Conservation (phyloP, 176 grass and related monocot species). For the Eremochloa ophiuroides region DNA sequence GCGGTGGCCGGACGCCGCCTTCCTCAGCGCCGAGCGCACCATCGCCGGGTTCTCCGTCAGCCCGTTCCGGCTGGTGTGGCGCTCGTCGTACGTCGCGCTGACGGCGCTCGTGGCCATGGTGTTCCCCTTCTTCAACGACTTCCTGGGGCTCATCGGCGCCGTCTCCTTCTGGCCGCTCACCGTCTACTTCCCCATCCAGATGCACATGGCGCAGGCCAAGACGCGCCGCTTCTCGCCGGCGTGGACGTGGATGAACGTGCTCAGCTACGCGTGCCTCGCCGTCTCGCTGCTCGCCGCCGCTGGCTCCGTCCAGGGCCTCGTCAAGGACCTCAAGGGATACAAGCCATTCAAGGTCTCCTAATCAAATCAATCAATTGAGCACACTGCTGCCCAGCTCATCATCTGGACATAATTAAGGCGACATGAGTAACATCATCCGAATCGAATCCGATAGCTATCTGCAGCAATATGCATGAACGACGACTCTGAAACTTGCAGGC, state of each 20-base stretch:
- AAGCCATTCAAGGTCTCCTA: constrained; percentile 66
- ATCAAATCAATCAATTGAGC: too few species aligned
- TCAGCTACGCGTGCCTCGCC: constrained; percentile 49
- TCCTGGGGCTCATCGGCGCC: constrained; percentile 83
- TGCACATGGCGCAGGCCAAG: constrained; percentile 74
- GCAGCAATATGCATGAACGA: too few species aligned
- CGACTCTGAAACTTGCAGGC: not conserved
- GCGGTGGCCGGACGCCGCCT: constrained; percentile 42
- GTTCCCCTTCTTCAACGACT: constrained; percentile 95
- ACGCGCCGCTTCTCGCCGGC: constrained; percentile 49
- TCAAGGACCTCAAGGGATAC: constrained; percentile 47
- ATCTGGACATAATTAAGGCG: too few species aligned
- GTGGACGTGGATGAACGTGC: constrained; percentile 75
- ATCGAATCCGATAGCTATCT: too few species aligned
- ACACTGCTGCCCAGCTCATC: too few species aligned
- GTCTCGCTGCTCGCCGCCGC: constrained; percentile 63
- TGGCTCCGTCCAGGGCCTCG: constrained; percentile 64
- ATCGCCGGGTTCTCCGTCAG: constrained; percentile 47
- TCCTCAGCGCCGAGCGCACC: constrained; percentile 43
- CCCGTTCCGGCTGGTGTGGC: constrained; percentile 63
- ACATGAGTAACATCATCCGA: too few species aligned
- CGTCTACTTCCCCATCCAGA: constrained; percentile 87
- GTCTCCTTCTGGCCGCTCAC: constrained; percentile 92
- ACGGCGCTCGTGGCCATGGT: constrained; percentile 62
- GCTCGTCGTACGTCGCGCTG: constrained; percentile 53